Percentiles rank a stretch among this genome's conserved stretches.
phyloP scores from a whole-genome alignment of 352 stramenopile species.

The Globisporangium abappressorium region DNA sequence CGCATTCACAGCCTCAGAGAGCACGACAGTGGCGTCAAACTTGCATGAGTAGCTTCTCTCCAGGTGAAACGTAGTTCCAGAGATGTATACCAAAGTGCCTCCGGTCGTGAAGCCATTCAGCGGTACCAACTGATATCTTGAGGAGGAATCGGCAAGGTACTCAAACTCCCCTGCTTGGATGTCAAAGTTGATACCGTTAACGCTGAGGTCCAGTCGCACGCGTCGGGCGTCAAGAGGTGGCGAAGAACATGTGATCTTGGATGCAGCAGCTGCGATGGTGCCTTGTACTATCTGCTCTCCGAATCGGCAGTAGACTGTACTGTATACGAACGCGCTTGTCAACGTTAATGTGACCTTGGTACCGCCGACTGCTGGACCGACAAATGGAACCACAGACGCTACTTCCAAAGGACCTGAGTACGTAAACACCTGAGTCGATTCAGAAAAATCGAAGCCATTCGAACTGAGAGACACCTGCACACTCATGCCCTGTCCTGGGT shows the following conservation, averaged over 20 bases:
- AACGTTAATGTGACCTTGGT: conserved; percentile 51
- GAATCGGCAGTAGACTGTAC: conserved; percentile 53
- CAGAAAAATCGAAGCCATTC: conserved; percentile 39
- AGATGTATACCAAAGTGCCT: conserved; percentile 57
- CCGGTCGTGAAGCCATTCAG: conserved; percentile 39
- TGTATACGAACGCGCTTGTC: conserved; percentile 18
- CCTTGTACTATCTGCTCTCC: conserved; percentile 37
- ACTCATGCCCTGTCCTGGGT: conserved; percentile 18
- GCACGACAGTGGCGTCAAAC: conserved; percentile 44
- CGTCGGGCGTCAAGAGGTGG: conserved; percentile 14
- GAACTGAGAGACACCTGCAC: conserved; percentile 30
- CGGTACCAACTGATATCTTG: conserved; percentile 30
- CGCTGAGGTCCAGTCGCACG: conserved; percentile 35
- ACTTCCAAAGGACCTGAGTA: conserved; percentile 43
- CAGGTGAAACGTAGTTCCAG: conserved; percentile 25
- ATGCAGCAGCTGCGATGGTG: conserved; percentile 3
- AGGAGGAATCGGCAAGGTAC: conserved; percentile 30
- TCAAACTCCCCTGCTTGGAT: conserved; percentile 40
- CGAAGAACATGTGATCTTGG: conserved; percentile 28
- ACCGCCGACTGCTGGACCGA: conserved; percentile 48
- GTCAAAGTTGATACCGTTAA: conserved; percentile 57
- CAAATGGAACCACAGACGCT: conserved; percentile 29
- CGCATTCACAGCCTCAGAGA: conserved; percentile 43
- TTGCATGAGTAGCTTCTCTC: conserved; percentile 41
- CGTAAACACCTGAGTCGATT: conserved; percentile 30